Evolutionary conservation across 1,139 yeast genomes (phyloP).

Genomic region (Hyphopichia pseudoburtonii): DNA sequence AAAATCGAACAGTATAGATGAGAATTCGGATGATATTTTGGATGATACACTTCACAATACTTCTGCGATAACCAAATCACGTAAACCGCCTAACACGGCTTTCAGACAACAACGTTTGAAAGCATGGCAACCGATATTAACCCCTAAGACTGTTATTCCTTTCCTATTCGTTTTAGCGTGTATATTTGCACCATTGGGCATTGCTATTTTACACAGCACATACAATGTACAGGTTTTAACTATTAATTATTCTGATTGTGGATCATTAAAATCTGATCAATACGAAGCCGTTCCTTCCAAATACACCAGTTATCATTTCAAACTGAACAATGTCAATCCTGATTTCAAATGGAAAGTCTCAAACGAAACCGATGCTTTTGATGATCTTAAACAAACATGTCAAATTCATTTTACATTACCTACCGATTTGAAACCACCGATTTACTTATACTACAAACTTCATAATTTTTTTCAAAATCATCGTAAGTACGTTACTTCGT

Average conservation of each 20-base stretch:
- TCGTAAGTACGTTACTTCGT: slow-evolving; percentile 72
- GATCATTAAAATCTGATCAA: slow-evolving; percentile 30
- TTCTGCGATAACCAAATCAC: slow-evolving; percentile 43
- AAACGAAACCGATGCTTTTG: slow-evolving; percentile 32
- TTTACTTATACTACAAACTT: slow-evolving; percentile 66
- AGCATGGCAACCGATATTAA: slow-evolving; percentile 82
- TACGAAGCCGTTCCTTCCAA: slow-evolving; percentile 51
- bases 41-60: slow-evolving; percentile 19
- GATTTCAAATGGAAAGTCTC: slow-evolving; percentile 57
- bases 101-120: slow-evolving; percentile 72
- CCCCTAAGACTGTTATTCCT: slow-evolving; percentile 76
- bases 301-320: slow-evolving; percentile 56
- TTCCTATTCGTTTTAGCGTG: slow-evolving; percentile 58
- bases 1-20: slow-evolving; percentile 24
- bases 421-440: slow-evolving; percentile 54
- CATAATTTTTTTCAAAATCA: slow-evolving; percentile 80
- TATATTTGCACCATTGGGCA: slow-evolving; percentile 75
- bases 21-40: slow-evolving; percentile 21
- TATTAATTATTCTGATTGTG: slow-evolving; percentile 63
- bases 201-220: slow-evolving; percentile 60
- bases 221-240: slow-evolving; percentile 59
- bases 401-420: slow-evolving; percentile 60
- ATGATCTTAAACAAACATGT: slow-evolving; percentile 46
- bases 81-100: slow-evolving; percentile 77
- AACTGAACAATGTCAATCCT: slow-evolving; percentile 35